Percentiles rank a stretch among this genome's conserved stretches.
Evolutionary conservation across 768 basidiomycete genomes (phyloP).

Genomic region (Auricularia sp.): DNA sequence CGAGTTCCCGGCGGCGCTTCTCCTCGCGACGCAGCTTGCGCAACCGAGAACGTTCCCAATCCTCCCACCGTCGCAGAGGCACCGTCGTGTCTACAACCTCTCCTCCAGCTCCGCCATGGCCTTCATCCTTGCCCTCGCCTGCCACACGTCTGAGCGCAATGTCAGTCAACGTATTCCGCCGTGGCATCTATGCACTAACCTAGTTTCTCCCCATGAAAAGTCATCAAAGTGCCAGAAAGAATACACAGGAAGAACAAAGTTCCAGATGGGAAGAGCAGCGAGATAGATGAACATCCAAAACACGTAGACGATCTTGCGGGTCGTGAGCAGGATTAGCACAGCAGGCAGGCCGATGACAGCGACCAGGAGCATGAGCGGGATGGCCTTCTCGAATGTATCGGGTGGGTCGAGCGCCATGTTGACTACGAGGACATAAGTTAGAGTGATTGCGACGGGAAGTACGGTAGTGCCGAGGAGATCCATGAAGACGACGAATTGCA

Average conservation of each 20-base stretch:
- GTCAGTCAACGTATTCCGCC: constrained; percentile 8
- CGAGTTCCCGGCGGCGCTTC: constrained; percentile 68
- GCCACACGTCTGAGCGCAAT: constrained; percentile 68
- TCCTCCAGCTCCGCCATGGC: constrained; percentile 60
- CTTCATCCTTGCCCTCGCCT: constrained; percentile 75
- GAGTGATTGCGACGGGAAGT: constrained; percentile 82
- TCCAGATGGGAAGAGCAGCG: constrained; percentile 89
- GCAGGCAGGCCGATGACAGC: constrained; percentile 92
- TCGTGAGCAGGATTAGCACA: constrained; percentile 86
- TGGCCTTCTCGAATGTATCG: constrained; percentile 78
- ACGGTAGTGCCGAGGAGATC: constrained; percentile 87
- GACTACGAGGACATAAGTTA: constrained; percentile 84
- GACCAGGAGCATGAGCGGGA: constrained; percentile 80
- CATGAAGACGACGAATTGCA: constrained; percentile 99
- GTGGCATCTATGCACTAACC: constrained; percentile 38
- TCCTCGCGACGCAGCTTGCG: constrained; percentile 87
- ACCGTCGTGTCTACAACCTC: constrained; percentile 47
- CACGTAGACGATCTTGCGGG: constrained; percentile 88
- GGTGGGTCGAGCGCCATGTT: constrained; percentile 76
- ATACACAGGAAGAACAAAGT: constrained; percentile 87
- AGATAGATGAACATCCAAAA: constrained; percentile 98
- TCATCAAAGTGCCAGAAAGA: constrained; percentile 99
- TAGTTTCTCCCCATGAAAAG: constrained; percentile 98
- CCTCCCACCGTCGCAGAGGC: constrained; percentile 97
- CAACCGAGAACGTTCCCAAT: constrained; percentile 94